A percentile compares a stretch with the other conserved stretches of the same genome.
These are phyloP conservation scores for Diospyros lotus DNA, from an alignment of 148 eudicot genomes.

Conservation along the genomic window DNA sequence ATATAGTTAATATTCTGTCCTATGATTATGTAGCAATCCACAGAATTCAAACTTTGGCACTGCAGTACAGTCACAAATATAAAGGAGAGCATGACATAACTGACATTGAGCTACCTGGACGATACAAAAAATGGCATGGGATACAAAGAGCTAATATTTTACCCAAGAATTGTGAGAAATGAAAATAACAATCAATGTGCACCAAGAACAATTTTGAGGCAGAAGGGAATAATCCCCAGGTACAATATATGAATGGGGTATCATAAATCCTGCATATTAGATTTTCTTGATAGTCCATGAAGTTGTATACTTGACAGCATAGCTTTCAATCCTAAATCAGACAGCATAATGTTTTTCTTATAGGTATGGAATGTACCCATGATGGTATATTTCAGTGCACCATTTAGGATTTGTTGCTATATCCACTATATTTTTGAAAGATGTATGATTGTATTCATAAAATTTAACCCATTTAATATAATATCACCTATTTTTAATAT, in stretches of 20 bases:
- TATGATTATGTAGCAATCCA: slow-evolving; percentile 2
- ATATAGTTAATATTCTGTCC: neutral
- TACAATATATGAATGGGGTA: neutral
- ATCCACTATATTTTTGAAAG: no score
- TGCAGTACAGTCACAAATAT: neutral
- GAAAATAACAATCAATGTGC: neutral
- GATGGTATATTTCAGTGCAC: no score
- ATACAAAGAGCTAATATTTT: neutral
- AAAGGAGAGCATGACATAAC: neutral
- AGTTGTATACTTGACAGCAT: neutral
- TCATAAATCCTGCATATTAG: no score
- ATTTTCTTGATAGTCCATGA: neutral
- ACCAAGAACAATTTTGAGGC: neutral
- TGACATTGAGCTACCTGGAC: no score
- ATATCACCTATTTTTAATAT: no score
- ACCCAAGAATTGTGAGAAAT: neutral
- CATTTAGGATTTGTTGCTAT: no score
- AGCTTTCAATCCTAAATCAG: neutral
- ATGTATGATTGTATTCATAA: no score
- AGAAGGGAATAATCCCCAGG: neutral
- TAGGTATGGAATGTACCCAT: no score
- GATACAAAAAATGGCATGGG: neutral
- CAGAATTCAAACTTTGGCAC: neutral
- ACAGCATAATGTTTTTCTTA: no score
- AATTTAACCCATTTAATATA: no score